These are phyloP conservation scores for Eragrostis curvula DNA, from an alignment of 176 grass and related monocot species.

Conservation along the genomic window DNA sequence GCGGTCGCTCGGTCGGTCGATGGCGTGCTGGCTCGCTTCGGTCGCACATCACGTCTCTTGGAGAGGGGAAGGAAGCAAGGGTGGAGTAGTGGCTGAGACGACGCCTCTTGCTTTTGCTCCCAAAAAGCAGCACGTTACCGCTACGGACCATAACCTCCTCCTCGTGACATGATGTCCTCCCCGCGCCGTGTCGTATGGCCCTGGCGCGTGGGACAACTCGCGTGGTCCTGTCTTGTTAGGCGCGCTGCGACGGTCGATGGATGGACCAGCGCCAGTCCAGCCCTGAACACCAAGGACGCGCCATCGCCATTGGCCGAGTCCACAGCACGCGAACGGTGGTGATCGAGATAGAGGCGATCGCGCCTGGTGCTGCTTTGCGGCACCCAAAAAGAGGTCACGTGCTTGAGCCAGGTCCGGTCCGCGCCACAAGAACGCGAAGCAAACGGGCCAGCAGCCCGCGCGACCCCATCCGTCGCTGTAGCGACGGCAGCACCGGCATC, in stretches of 20 bases:
- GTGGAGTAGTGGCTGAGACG: neutral
- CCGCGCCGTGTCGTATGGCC: neutral
- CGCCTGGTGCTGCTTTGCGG: neutral
- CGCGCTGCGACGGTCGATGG: neutral
- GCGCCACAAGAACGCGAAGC: neutral
- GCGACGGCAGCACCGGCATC: slow-evolving; percentile 8
- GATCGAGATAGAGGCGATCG: neutral
- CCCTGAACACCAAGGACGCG: neutral
- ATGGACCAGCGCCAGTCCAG: neutral
- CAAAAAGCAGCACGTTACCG: slow-evolving; percentile 34
- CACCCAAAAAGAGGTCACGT: slow-evolving; percentile 7
- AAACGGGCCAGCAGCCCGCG: neutral
- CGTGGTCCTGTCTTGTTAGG: slow-evolving; percentile 25
- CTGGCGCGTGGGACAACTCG: neutral
- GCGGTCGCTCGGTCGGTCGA: neutral
- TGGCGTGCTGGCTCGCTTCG: neutral
- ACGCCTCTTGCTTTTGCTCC: slow-evolving; percentile 2
- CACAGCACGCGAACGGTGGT: neutral
- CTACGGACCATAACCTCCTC: slow-evolving; percentile 15
- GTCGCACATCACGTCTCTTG: neutral
- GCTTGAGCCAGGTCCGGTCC: neutral
- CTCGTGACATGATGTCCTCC: slow-evolving; percentile 36
- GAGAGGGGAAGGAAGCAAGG: neutral
- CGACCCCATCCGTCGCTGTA: neutral
- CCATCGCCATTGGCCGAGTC: neutral